These are phyloP conservation scores for Penicillium crystallinum DNA, from an alignment of 495 filamentous ascomycete species.

Conservation along the genomic window DNA sequence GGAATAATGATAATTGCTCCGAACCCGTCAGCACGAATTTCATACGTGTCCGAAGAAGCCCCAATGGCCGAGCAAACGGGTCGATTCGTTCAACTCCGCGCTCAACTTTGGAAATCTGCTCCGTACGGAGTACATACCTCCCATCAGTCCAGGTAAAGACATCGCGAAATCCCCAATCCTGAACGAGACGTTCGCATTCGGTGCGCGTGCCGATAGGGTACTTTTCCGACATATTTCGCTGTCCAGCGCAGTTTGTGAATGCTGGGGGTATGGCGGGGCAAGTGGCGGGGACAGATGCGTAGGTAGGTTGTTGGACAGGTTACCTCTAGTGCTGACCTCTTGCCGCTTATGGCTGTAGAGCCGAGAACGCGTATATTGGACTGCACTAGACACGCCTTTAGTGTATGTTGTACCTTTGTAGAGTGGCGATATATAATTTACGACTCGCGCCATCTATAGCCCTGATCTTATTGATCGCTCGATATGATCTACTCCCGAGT, in stretches of 20 bases:
- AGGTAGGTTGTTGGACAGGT: too few relatives aligned
- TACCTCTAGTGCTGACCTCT: background rate
- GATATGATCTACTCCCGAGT: background rate
- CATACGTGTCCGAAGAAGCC: too few relatives aligned
- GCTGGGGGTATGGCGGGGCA: background rate
- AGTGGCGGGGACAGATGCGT: too few relatives aligned
- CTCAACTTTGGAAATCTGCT: too few relatives aligned
- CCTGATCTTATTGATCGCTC: background rate
- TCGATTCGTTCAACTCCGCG: too few relatives aligned
- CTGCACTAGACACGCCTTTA: too few relatives aligned
- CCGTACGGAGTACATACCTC: slow-evolving; percentile 56
- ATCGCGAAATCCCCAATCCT: slow-evolving; percentile 68
- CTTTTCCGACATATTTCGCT: too few relatives aligned
- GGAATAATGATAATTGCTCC: slow-evolving; percentile 68
- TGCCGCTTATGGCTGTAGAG: background rate
- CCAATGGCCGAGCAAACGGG: too few relatives aligned
- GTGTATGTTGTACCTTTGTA: background rate
- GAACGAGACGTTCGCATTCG: slow-evolving; percentile 60
- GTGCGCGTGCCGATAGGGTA: slow-evolving; percentile 38
- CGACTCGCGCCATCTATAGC: background rate
- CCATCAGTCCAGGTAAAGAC: slow-evolving; percentile 81
- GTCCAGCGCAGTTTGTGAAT: too few relatives aligned
- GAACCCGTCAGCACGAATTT: background rate
- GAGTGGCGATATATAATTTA: slow-evolving; percentile 1
- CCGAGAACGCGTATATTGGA: too few relatives aligned